Evolutionary conservation across 305 asterid species (phyloP).

Genomic region (Solanum hybrid): DNA sequence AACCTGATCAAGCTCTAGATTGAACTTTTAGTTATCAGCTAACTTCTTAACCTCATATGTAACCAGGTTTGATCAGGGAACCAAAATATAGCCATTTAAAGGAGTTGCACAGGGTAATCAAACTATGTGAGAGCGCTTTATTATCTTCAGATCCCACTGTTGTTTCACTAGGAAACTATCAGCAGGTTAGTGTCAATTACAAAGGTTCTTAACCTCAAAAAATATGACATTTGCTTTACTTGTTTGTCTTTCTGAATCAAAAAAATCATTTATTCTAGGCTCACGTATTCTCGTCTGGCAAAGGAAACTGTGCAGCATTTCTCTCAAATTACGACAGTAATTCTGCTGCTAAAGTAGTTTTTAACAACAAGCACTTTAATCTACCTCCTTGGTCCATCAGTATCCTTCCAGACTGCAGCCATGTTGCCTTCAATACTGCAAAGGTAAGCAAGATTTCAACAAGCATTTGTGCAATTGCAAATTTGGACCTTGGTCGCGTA

Average conservation of each 20-base stretch:
- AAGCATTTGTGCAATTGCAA: neutral
- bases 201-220: neutral
- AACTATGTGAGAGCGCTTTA: conserved; percentile 42
- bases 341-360: conserved; percentile 30
- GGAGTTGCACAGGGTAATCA: conserved; percentile 55
- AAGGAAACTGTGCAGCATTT: conserved; percentile 47
- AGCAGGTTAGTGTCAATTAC: conserved; percentile 27
- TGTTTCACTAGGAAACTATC: conserved; percentile 36
- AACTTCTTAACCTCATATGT: neutral
- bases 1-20: neutral
- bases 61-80: conserved; percentile 43
- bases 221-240: neutral
- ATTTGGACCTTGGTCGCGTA: neutral
- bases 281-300: conserved; percentile 24
- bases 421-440: conserved; percentile 50
- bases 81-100: conserved; percentile 52
- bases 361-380: conserved; percentile 28
- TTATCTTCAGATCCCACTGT: conserved; percentile 33
- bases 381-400: conserved; percentile 67
- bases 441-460: conserved; percentile 18
- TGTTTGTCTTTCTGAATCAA: neutral
- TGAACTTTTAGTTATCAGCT: neutral
- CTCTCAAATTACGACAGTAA: conserved; percentile 36
- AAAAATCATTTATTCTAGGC: conserved; percentile 20
- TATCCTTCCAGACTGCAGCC: conserved; percentile 51